A percentile compares a stretch with the other conserved stretches of the same genome.
Conservation (phyloP, 2,329 filamentous ascomycete genomes). For the Orbilia ellipsospora region DNA sequence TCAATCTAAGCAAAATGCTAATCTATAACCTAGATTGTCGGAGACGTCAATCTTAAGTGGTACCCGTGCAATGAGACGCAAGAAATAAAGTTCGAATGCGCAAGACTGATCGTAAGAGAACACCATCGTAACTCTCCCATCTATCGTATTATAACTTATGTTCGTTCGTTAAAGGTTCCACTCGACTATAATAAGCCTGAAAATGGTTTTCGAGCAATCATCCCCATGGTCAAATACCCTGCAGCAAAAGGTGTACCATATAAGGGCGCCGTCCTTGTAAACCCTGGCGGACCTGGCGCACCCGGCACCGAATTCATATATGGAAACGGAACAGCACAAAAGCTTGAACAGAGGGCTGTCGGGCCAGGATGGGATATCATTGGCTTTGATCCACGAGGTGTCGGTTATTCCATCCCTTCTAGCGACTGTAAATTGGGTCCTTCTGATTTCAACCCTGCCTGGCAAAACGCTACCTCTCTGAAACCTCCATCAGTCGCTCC, state of each 20-base stretch:
- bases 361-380: constrained; percentile 22
- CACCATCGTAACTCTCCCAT: too few relatives aligned
- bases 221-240: neutral
- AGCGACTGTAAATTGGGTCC: constrained; percentile 18
- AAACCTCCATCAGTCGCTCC: too few relatives aligned
- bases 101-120: too few relatives aligned
- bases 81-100: too few relatives aligned
- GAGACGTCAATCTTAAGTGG: too few relatives aligned
- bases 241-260: neutral
- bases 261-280: neutral
- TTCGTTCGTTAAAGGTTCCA: too few relatives aligned
- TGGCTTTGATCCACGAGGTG: constrained; percentile 36
- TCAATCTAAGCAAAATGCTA: too few relatives aligned
- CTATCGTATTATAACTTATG: too few relatives aligned
- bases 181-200: neutral
- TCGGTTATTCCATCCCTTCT: constrained; percentile 38
- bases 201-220: neutral
- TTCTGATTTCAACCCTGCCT: constrained; percentile 23
- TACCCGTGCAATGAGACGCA: too few relatives aligned
- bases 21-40: too few relatives aligned
- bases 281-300: neutral
- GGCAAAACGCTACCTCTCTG: constrained; percentile 47
- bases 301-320: neutral
- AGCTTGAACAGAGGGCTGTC: too few relatives aligned
- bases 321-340: too few relatives aligned